phyloP scores from a whole-genome alignment of 2,329 filamentous ascomycete species.

The Orbilia javanica region DNA sequence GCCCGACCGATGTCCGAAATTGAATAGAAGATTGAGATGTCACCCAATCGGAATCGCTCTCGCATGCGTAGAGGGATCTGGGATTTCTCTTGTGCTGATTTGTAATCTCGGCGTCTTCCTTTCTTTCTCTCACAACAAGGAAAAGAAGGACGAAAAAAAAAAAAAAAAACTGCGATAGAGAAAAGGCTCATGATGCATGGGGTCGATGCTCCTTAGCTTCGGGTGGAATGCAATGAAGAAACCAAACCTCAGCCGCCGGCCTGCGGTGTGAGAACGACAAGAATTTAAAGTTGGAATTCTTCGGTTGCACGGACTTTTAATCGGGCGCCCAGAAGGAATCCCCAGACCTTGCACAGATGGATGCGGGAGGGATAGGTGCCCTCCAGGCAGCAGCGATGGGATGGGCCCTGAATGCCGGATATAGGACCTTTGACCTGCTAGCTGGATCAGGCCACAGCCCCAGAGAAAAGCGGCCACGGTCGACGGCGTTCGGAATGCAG shows the following conservation, averaged over 20 bases:
- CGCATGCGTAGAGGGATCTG: neutral
- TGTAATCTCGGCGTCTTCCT: neutral
- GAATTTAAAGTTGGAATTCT: neutral
- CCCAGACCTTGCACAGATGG: neutral
- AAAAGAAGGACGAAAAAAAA: too few species aligned
- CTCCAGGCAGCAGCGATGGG: conserved; percentile 19
- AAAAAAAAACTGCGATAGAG: neutral
- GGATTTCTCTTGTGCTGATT: neutral
- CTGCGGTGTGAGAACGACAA: neutral
- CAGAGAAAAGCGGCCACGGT: neutral
- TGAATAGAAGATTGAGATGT: neutral
- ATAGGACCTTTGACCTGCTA: neutral
- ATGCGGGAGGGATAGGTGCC: neutral
- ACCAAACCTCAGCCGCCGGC: neutral
- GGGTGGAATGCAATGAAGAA: neutral
- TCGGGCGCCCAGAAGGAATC: neutral
- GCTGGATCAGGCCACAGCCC: conserved; percentile 25
- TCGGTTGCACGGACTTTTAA: neutral
- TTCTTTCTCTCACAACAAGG: neutral
- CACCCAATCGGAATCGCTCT: conserved; percentile 7
- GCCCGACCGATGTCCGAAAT: neutral
- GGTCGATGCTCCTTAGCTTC: neutral
- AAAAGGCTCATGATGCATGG: too few species aligned
- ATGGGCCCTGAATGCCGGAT: neutral
- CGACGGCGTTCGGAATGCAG: neutral